These are phyloP conservation scores for Antrodiella citrinella DNA, from an alignment of 768 basidiomycete genomes.

Conservation along the genomic window DNA sequence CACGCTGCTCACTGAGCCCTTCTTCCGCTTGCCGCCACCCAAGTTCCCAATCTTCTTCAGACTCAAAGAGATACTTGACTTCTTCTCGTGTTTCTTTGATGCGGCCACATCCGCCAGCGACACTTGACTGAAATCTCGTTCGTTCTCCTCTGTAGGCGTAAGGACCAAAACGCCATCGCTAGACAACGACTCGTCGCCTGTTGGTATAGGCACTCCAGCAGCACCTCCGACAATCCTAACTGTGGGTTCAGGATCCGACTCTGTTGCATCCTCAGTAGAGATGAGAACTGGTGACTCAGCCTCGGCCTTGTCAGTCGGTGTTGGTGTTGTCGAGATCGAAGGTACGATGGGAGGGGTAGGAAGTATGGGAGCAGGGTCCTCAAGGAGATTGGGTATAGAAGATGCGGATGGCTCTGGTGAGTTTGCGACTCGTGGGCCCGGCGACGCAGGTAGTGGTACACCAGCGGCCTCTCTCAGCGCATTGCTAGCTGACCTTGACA, in stretches of 20 bases:
- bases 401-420: constrained; percentile 1
- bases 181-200: constrained; percentile 23
- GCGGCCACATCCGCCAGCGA: constrained; percentile 21
- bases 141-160: constrained; percentile 26
- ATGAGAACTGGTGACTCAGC: constrained; percentile 20
- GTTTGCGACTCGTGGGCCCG: not conserved
- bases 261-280: constrained; percentile 11
- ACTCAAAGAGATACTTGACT: constrained; percentile 46
- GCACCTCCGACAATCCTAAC: constrained; percentile 54
- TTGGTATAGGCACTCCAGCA: constrained; percentile 26
- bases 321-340: not conserved
- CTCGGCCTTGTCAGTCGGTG: constrained; percentile 5
- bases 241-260: constrained; percentile 29
- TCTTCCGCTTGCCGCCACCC: constrained; percentile 39
- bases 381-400: constrained; percentile 9
- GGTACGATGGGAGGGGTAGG: not conserved
- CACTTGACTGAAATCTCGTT: constrained; percentile 18
- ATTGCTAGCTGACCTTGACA: not conserved
- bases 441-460: constrained; percentile 4
- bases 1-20: constrained; percentile 39
- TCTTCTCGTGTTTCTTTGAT: constrained; percentile 40
- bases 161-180: constrained; percentile 26
- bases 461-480: not conserved
- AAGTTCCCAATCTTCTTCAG: constrained; percentile 47
- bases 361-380: constrained; percentile 3